Percentiles rank a stretch among this genome's conserved stretches.
These are phyloP conservation scores for Nitzschia sp. DNA, from an alignment of 108 stramenopile genomes.

Conservation along the genomic window DNA sequence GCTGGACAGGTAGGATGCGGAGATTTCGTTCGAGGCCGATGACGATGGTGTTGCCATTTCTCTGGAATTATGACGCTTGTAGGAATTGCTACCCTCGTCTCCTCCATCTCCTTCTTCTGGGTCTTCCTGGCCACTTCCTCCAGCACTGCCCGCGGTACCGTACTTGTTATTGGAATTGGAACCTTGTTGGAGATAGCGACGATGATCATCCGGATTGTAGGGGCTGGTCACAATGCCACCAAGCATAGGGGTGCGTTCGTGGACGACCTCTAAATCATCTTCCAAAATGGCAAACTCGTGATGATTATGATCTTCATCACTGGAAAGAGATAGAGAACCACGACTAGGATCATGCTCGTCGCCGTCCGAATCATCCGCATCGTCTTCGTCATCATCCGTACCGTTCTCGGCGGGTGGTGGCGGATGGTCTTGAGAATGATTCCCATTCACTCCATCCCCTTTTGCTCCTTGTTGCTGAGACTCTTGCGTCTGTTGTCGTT, in stretches of 20 bases:
- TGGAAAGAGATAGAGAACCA: constrained; percentile 3
- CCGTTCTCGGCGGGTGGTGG: no score
- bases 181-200: no score
- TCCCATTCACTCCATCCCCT: no score
- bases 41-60: no score
- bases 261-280: not conserved
- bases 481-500: not conserved
- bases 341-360: not conserved
- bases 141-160: no score
- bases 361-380: not conserved
- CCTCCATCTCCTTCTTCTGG: no score
- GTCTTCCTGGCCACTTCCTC: no score
- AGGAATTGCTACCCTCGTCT: no score
- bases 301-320: not conserved
- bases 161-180: no score
- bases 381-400: not conserved
- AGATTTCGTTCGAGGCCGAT: not conserved
- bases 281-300: not conserved
- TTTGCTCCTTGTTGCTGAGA: not conserved
- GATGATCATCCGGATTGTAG: no score
- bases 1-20: not conserved
- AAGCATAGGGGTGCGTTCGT: not conserved
- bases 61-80: no score
- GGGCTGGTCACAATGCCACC: not conserved
- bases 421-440: no score